Evolutionary conservation across 2,329 filamentous ascomycete species (phyloP).

Genomic region (Botryosphaeria dothidea): DNA sequence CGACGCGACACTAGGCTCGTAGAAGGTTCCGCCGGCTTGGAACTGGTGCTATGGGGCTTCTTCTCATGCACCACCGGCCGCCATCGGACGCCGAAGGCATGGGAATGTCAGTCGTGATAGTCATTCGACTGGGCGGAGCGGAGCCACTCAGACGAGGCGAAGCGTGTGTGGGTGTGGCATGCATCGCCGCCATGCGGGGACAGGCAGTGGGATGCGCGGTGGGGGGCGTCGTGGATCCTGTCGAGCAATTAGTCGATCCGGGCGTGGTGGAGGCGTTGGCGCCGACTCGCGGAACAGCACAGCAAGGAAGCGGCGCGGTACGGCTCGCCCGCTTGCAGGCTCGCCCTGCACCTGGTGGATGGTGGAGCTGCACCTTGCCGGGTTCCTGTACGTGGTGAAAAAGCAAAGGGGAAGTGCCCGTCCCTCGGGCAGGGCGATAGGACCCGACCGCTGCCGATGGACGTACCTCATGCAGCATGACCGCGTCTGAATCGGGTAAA

Average conservation of each 20-base stretch:
- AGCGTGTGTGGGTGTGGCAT: not conserved
- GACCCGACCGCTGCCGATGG: not conserved
- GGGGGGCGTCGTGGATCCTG: not conserved
- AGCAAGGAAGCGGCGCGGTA: slow-evolving; percentile 6
- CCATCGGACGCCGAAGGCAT: not conserved
- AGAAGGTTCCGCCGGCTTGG: not conserved
- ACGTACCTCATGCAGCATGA: not conserved
- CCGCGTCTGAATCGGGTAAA: not conserved
- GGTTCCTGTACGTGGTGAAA: not conserved
- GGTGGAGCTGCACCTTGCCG: not conserved
- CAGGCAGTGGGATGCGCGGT: slow-evolving; percentile 5
- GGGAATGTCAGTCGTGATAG: not conserved
- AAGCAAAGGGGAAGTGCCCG: not conserved
- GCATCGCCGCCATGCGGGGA: not conserved
- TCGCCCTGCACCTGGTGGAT: not conserved
- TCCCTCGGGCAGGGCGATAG: not conserved
- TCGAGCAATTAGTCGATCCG: slow-evolving; percentile 1
- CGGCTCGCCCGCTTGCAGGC: slow-evolving; percentile 4
- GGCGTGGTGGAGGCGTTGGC: not conserved
- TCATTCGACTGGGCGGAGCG: slow-evolving; percentile 1
- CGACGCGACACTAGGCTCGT: not conserved
- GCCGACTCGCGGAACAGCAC: not conserved
- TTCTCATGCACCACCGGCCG: too few relatives aligned
- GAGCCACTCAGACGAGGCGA: not conserved
- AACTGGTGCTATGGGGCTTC: not conserved